Base-by-base conservation (phyloP, 495 filamentous ascomycete species). In the Wilcoxina mikolae region DNA sequence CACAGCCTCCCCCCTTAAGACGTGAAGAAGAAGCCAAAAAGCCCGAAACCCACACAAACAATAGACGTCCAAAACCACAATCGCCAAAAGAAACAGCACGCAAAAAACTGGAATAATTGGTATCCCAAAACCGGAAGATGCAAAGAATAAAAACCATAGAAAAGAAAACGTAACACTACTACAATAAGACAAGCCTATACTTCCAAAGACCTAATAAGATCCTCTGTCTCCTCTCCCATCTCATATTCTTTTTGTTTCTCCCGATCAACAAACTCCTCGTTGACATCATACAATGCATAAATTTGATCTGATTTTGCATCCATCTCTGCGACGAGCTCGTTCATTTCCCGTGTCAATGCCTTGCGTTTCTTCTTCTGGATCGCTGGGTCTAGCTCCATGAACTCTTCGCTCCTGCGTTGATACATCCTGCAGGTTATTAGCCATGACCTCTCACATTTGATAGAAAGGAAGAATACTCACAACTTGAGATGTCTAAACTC, bases 301-400 rank as follows among this genome's bases (percentile, higher is more conserved):
- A 95, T 81, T 64, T 93, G 85, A 54, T 88, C 84, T n/a, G 80
- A 78, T 67, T 90, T 89, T 56, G 74, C 71, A 64, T 91, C 85
- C 39, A 89, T 79, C 51, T 77, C 75, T 47, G 72, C 72, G 31
- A 82, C 65, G 24, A 89, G 56, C 53, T 72, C 72, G 59, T 81
- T 76, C 35, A 93, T 82, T 58, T 81, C 78, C 24, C 66, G 71
- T 54, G 78, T 72, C 28, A 90, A 57, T 9, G 73, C 68, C 60
- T 81, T 82, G 48, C 89, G 77, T 60, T 81, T 76, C 35, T 79
- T 76, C 64, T 81, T 84, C 57, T 76, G 75, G 26, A 86, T 65
- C 18, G 82, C 77, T 24, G 79, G 76, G 64, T 95, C 82, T 28
- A 81, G 76, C 35, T 72, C 71, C 60, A 83, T 78, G 52, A 66